Evolutionary conservation across 805 yeast genomes (phyloP), one percentile per base, ranked within the genome.

Genomic region (Blastobotrys attinorum): DNA sequence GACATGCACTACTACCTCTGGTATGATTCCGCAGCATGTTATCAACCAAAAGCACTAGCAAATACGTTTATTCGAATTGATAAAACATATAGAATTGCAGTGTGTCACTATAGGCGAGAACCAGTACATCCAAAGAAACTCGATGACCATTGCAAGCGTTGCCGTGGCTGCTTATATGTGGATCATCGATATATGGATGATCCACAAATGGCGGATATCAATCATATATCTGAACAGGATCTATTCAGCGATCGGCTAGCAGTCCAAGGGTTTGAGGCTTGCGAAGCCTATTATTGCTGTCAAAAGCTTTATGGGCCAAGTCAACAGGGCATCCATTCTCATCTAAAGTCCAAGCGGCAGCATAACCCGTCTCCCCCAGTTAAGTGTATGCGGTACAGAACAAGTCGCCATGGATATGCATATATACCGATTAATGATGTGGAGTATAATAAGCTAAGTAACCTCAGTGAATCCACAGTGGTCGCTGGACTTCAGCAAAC

Each of bases 51-150:
- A 11, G 5, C 36, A 17, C 36, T 32, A 10, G 36, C 10, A 13
- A 32, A 32, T 11, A 32, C 36, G 17, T 32, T 32, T 17, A 32
- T 32, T 4, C 17, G 20, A 6, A 16, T 32, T 11, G 36, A 32
- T 4, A 15, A 32, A 16, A n/a, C 20, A 32, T 32, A 32, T 16
- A n/a, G 36, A 4, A 32, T 32, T 17, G 36, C 36, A 20, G 21
- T 32, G 4, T 32, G 21, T 11, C 36, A 32, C 10, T 6, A 16
- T 22, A 15, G 36, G 4, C 36, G 36, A 13, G 36, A 32, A 17
- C 22, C 51, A 46, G 43, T 43, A 39, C 16, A 33, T 15, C 22
- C 38, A 20, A 41, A 22, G 40, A 32, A 35, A 22, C 36, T 29
- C 3, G 29, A 29, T 15, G 35, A 20, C 15, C 38, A 21, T 5